Percentiles rank a stretch among this genome's conserved stretches.
phyloP scores from a whole-genome alignment of 257 asterid species.

The Solanum pimpinellifolium region DNA sequence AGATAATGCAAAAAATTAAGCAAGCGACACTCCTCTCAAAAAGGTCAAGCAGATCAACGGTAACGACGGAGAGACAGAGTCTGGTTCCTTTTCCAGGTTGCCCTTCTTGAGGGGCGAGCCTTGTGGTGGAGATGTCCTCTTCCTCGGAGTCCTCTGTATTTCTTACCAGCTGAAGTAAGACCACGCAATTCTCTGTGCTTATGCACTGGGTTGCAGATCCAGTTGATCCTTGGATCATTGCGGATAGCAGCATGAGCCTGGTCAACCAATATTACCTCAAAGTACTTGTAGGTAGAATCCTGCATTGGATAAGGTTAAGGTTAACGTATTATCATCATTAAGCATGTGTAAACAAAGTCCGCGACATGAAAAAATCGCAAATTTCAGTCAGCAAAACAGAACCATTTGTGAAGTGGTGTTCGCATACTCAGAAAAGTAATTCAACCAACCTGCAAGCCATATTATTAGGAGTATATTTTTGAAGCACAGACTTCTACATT shows the following conservation, averaged over 20 bases:
- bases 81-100: constrained; percentile 1
- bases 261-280: not conserved
- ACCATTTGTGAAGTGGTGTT: not conserved
- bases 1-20: not conserved
- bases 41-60: not conserved
- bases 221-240: not conserved
- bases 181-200: not conserved
- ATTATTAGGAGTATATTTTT: not conserved
- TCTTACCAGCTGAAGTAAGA: not conserved
- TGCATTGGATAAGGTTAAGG: not conserved
- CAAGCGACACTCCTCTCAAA: not conserved
- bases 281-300: not conserved
- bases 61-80: not conserved
- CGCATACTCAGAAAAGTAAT: not conserved
- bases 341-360: not conserved
- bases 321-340: not conserved
- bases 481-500: not conserved
- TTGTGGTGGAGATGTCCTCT: not conserved
- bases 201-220: not conserved
- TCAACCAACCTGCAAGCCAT: not conserved
- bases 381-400: not conserved
- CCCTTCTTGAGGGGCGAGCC: not conserved
- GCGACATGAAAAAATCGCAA: no score
- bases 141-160: not conserved
- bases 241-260: not conserved